A percentile compares a stretch with the other conserved stretches of the same genome.
Conservation (phyloP, 2,329 filamentous ascomycete genomes). For the Fusarium sp. region DNA sequence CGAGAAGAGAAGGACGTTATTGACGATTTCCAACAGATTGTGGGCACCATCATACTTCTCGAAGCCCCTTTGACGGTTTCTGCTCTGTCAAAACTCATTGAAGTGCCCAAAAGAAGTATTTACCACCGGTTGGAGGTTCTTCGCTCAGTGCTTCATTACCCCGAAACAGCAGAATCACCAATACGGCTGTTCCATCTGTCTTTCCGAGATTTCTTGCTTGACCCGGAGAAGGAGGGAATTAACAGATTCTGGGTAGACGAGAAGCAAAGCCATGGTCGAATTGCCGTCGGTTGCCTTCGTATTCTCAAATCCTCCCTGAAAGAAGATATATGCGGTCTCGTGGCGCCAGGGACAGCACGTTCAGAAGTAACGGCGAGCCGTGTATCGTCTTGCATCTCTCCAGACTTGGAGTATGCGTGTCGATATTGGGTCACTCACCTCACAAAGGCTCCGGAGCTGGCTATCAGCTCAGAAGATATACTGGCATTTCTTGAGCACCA, state of each 20-base stretch:
- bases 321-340: no score
- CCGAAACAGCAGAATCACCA: accelerated
- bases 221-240: constrained; percentile 41
- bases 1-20: constrained; percentile 12
- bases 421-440: background rate
- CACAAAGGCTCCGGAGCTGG: no score
- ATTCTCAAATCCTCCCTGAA: no score
- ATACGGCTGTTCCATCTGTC: constrained; percentile 42
- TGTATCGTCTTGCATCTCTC: background rate
- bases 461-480: no score
- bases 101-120: constrained; percentile 9
- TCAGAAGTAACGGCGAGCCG: no score
- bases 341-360: no score
- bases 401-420: background rate
- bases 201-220: constrained; percentile 54
- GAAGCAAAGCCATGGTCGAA: constrained; percentile 44
- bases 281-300: constrained; percentile 40
- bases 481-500: no score
- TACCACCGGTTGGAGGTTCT: constrained; percentile 29
- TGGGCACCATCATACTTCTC: constrained; percentile 44
- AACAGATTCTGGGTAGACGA: constrained; percentile 54
- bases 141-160: constrained; percentile 27
- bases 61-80: constrained; percentile 29
- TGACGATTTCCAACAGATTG: constrained; percentile 37
- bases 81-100: constrained; percentile 29